phyloP scores from a whole-genome alignment of 2,329 filamentous ascomycete genomes.

The Sarocladiaceae sp. region DNA sequence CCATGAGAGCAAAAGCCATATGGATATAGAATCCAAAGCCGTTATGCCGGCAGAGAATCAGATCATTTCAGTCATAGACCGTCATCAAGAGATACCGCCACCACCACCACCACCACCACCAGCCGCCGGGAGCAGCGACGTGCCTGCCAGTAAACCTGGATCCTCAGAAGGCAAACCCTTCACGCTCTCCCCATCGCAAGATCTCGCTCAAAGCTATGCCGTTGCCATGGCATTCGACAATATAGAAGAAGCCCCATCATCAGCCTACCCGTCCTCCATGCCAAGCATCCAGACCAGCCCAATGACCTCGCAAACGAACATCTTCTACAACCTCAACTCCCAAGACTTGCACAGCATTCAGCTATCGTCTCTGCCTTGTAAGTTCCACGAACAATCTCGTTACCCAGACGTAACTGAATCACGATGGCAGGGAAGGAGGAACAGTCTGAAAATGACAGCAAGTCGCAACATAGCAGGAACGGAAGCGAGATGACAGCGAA shows the following conservation, averaged over 20 bases:
- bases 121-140: no score
- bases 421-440: background rate
- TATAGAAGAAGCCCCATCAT: constrained; percentile 18
- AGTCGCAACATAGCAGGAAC: background rate
- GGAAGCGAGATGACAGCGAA: background rate
- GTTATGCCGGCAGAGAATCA: no score
- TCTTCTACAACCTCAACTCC: constrained; percentile 21
- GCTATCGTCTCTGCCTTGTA: constrained; percentile 28
- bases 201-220: constrained; percentile 12
- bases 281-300: constrained; percentile 28
- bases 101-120: no score
- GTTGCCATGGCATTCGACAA: constrained; percentile 12
- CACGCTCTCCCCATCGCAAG: constrained; percentile 4
- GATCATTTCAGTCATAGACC: no score
- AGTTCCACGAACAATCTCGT: constrained; percentile 9
- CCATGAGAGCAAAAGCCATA: background rate
- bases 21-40: no score
- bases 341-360: constrained; percentile 28
- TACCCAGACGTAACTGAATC: background rate
- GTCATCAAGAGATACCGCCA: no score
- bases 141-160: no score
- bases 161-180: no score
- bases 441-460: background rate
- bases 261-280: constrained; percentile 26
- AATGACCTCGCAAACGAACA: constrained; percentile 18